These are phyloP conservation scores for Serendipita sp. DNA, from an alignment of 768 basidiomycete species.

Conservation along the genomic window DNA sequence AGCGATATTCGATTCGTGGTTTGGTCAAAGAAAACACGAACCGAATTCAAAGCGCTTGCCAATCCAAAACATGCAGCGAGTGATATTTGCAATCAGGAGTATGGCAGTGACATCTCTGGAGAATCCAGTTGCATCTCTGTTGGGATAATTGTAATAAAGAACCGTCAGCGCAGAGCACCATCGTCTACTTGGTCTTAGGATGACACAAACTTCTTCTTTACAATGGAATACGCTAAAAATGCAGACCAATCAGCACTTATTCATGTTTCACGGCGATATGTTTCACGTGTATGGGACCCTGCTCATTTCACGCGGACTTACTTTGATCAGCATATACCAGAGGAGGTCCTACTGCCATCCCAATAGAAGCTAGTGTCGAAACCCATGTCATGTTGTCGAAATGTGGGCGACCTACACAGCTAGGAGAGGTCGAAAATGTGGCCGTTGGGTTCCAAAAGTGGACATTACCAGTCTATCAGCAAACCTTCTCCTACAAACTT, in stretches of 20 bases:
- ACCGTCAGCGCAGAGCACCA: not conserved
- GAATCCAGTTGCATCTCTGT: constrained; percentile 70
- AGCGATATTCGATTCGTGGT: not conserved
- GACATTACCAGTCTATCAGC: too few species aligned
- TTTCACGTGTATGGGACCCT: not conserved
- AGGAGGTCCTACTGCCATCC: constrained; percentile 75
- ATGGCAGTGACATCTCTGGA: constrained; percentile 79
- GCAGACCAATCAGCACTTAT: not conserved
- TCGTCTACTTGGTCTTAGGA: not conserved
- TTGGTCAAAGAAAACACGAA: not conserved
- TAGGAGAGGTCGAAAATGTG: too few species aligned
- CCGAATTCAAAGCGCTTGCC: constrained; percentile 57
- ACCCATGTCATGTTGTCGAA: not conserved
- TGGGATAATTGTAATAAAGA: constrained; percentile 6
- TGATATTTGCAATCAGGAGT: constrained; percentile 69
- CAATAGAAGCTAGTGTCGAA: constrained; percentile 38
- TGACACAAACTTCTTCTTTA: constrained; percentile 46
- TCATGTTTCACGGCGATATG: not conserved
- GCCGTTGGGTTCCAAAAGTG: too few species aligned
- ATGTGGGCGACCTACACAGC: too few species aligned
- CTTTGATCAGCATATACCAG: constrained; percentile 58
- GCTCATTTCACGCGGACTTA: not conserved
- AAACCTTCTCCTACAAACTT: too few species aligned
- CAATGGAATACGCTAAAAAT: constrained; percentile 54
- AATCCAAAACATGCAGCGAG: constrained; percentile 83